Conservation (phyloP, 257 asterid species). For the Schizonepeta tenuifolia region DNA sequence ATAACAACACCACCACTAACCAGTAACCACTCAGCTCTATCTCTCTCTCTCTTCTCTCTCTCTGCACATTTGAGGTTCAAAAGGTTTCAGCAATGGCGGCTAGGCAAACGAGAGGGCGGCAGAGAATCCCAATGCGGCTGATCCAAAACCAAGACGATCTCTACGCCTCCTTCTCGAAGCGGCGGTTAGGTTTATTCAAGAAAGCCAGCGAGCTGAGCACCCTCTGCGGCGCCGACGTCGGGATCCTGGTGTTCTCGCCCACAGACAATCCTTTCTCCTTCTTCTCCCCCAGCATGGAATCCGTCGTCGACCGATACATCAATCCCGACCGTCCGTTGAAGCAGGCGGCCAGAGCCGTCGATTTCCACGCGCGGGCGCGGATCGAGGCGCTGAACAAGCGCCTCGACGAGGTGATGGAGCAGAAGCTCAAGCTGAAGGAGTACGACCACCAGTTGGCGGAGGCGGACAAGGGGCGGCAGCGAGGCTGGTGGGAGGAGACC, state of each 20-base stretch:
- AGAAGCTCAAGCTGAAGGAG: not conserved
- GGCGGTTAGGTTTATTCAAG: slow-evolving; percentile 35
- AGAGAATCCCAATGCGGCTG: slow-evolving; percentile 30
- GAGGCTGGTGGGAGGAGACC: slow-evolving; percentile 32
- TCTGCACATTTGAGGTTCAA: not conserved
- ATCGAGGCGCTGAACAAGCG: slow-evolving; percentile 10
- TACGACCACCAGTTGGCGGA: slow-evolving; percentile 1
- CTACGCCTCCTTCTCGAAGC: slow-evolving; percentile 39
- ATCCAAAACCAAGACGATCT: slow-evolving; percentile 36
- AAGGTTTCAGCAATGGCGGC: slow-evolving; percentile 6
- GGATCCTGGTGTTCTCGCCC: slow-evolving; percentile 30
- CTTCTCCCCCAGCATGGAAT: slow-evolving; percentile 34
- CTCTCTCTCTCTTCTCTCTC: not conserved
- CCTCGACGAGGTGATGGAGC: slow-evolving; percentile 8
- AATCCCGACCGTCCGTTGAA: slow-evolving; percentile 17
- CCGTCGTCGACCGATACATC: slow-evolving; percentile 23
- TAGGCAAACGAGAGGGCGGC: slow-evolving; percentile 39
- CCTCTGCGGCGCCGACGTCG: slow-evolving; percentile 33
- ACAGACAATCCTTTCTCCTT: slow-evolving; percentile 32
- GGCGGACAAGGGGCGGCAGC: not conserved
- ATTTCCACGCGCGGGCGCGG: slow-evolving; percentile 6
- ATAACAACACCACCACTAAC: too few relatives aligned
- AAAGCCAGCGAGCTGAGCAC: slow-evolving; percentile 36
- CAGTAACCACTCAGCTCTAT: not conserved
- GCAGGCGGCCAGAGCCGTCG: not conserved